Percentiles rank a stretch among this genome's conserved stretches.
These are phyloP conservation scores for Candida ovalis DNA, from an alignment of 805 yeast genomes.

Conservation along the genomic window DNA sequence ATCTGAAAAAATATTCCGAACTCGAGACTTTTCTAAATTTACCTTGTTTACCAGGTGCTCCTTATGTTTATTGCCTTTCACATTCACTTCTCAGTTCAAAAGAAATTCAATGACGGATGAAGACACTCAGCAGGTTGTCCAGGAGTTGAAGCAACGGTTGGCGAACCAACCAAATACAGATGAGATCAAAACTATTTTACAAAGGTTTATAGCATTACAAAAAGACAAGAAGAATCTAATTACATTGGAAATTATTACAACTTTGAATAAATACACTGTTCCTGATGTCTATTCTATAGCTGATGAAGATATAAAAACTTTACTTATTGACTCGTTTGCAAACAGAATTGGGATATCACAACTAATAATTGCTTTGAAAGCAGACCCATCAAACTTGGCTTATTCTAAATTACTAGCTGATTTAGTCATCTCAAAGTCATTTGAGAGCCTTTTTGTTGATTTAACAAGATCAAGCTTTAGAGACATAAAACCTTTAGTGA, in stretches of 20 bases:
- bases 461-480: conserved; percentile 1
- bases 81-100: no score
- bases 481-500: conserved; percentile 14
- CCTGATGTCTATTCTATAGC: conserved; percentile 20
- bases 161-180: not conserved
- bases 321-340: conserved; percentile 9
- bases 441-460: not conserved
- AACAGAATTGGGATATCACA: conserved; percentile 25
- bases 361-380: conserved; percentile 9
- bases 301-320: conserved; percentile 2
- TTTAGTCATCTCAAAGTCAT: conserved; percentile 5
- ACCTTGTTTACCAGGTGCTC: no score
- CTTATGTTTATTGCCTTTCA: no score
- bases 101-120: not conserved
- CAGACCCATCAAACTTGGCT: not conserved
- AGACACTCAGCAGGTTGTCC: not conserved
- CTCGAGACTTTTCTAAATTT: no score
- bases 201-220: not conserved
- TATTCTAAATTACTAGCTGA: conserved; percentile 10
- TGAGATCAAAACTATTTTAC: not conserved
- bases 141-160: not conserved
- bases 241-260: conserved; percentile 11
- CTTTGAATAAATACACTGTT: conserved; percentile 12
- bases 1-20: no score
- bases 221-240: conserved; percentile 1